phyloP scores from a whole-genome alignment of 139 green algal species.

The Monoraphidium neglectum region DNA sequence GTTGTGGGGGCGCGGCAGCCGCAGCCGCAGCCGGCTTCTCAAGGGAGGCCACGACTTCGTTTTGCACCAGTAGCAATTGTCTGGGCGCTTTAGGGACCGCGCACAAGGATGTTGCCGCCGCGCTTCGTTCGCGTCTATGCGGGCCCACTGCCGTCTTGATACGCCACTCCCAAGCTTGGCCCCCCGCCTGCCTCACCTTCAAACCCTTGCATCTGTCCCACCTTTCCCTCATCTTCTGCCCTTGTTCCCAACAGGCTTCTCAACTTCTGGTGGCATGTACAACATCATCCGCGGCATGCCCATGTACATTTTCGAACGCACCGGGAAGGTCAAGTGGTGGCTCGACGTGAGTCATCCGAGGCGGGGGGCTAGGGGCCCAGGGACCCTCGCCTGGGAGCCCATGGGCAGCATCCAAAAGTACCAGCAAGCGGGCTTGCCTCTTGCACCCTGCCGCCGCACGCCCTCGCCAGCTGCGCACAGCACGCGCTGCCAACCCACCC shows the following conservation, averaged over 20 bases:
- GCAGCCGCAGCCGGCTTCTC: too few species aligned
- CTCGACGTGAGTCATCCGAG: slow-evolving; percentile 16
- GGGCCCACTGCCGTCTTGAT: too few species aligned
- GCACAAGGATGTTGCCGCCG: too few species aligned
- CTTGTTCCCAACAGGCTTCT: too few species aligned
- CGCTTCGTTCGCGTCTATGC: slow-evolving; percentile 60
- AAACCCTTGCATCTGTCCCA: too few species aligned
- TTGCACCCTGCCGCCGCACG: not conserved
- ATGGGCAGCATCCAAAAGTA: not conserved
- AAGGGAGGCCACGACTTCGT: too few species aligned
- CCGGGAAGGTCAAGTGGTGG: slow-evolving; percentile 36
- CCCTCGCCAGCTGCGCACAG: not conserved
- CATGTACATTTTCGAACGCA: slow-evolving; percentile 43
- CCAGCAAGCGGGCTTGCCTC: not conserved
- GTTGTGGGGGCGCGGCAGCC: too few species aligned
- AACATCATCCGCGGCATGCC: slow-evolving; percentile 92
- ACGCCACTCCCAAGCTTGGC: too few species aligned
- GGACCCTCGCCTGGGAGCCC: not conserved
- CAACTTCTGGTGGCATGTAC: slow-evolving; percentile 77
- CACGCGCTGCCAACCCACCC: not conserved
- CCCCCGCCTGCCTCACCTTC: too few species aligned
- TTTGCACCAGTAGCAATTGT: too few species aligned
- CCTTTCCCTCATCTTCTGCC: too few species aligned
- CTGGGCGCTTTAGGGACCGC: too few species aligned
- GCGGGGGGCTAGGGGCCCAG: not conserved